These are phyloP conservation scores for Eucalyptus urophylla DNA, from an alignment of 345 rosid species.

Conservation along the genomic window DNA sequence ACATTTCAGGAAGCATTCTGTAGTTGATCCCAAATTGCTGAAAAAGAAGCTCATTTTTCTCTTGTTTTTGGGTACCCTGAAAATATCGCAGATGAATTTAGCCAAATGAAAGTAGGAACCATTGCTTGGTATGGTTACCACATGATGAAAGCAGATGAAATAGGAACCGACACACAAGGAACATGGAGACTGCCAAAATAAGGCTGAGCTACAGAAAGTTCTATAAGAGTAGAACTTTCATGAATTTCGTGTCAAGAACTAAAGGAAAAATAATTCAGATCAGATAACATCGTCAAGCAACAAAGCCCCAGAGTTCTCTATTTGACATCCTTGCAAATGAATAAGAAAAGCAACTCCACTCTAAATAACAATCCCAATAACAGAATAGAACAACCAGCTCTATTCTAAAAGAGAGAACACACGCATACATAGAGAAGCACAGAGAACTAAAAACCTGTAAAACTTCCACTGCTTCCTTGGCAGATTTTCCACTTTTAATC, in stretches of 20 bases:
- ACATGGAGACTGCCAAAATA: not conserved
- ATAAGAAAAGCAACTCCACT: not conserved
- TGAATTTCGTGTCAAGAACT: not conserved
- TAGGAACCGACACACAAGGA: not conserved
- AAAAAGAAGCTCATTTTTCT: conserved; percentile 75
- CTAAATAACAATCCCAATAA: not conserved
- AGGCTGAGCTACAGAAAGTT: not conserved
- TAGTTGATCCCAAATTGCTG: conserved; percentile 73
- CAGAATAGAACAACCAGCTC: not conserved
- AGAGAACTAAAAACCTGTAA: conserved; percentile 29
- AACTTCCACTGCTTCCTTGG: conserved; percentile 44
- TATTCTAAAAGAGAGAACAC: not conserved
- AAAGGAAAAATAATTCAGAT: not conserved
- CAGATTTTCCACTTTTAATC: conserved; percentile 51
- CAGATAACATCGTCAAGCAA: not conserved
- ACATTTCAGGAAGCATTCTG: conserved; percentile 48
- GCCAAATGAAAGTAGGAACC: not conserved
- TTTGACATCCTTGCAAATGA: not conserved
- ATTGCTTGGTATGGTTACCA: not conserved
- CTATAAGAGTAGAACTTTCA: not conserved
- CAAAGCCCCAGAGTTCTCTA: not conserved
- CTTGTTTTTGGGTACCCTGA: conserved; percentile 73
- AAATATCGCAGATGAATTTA: conserved; percentile 1
- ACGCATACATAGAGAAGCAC: not conserved
- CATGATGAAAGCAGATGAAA: not conserved